Evolutionary conservation across 2,329 filamentous ascomycete genomes (phyloP).

Genomic region (Fusarium devonianum): DNA sequence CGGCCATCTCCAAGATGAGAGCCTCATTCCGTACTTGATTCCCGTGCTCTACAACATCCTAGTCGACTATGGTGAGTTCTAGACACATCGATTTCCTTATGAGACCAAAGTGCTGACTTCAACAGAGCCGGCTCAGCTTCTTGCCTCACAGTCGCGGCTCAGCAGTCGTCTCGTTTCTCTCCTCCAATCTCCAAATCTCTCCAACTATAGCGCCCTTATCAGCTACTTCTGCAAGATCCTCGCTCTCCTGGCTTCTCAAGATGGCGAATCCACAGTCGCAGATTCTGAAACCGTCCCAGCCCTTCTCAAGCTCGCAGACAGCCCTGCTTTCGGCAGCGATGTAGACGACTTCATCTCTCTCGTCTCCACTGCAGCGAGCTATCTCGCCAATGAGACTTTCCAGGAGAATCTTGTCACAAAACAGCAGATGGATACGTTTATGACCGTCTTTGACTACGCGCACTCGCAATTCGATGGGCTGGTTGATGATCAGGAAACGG

Average conservation of each 20-base stretch:
- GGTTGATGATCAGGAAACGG: conserved; percentile 55
- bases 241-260: conserved; percentile 60
- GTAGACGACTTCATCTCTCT: conserved; percentile 63
- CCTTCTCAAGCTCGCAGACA: conserved; percentile 59
- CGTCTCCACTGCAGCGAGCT: conserved; percentile 60
- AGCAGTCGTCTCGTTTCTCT: conserved; percentile 58
- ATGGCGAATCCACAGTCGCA: conserved; percentile 55
- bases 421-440: conserved; percentile 51
- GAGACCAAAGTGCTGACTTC: conserved; percentile 1
- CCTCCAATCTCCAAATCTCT: conserved; percentile 55
- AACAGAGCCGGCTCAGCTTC: conserved; percentile 63
- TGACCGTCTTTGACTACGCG: conserved; percentile 57
- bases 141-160: conserved; percentile 61
- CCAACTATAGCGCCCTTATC: conserved; percentile 53
- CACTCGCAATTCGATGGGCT: conserved; percentile 53
- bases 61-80: conserved; percentile 67
- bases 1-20: conserved; percentile 55
- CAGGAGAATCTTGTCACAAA: conserved; percentile 57
- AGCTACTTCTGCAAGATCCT: conserved; percentile 65
- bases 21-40: conserved; percentile 59
- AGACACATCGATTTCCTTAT: not conserved
- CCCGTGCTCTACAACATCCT: conserved; percentile 69
- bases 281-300: conserved; percentile 55
- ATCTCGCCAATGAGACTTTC: conserved; percentile 61
- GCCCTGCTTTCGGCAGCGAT: conserved; percentile 52